These are phyloP conservation scores for Diddensiella santjacobensis DNA, from an alignment of 805 yeast species.

Conservation along the genomic window DNA sequence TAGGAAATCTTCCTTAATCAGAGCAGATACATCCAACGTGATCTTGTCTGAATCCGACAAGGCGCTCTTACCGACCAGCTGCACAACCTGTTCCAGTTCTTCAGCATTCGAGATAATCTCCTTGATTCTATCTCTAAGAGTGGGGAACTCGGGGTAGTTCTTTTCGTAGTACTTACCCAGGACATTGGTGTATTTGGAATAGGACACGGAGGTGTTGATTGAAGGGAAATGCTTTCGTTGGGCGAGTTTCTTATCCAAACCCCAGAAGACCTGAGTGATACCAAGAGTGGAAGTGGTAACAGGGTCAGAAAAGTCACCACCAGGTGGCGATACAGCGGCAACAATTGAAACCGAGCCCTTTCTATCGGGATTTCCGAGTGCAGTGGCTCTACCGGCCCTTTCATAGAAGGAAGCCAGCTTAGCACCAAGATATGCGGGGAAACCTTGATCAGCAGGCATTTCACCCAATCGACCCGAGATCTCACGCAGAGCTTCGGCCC, in stretches of 20 bases:
- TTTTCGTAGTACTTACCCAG: conserved; percentile 80
- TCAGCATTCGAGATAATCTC: conserved; percentile 96
- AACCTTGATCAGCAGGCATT: conserved; percentile 99
- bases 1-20: conserved; percentile 95
- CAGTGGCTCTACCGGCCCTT: conserved; percentile 96
- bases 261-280: conserved; percentile 99
- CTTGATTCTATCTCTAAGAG: conserved; percentile 83
- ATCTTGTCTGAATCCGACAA: conserved; percentile 95
- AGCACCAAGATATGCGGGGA: conserved; percentile 99
- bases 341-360: conserved; percentile 97
- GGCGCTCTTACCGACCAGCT: conserved; percentile 97
- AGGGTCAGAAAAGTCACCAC: conserved; percentile 99
- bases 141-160: conserved; percentile 87
- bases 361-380: conserved; percentile 95
- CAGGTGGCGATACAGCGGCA: conserved; percentile 99
- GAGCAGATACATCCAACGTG: conserved; percentile 84
- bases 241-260: conserved; percentile 96
- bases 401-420: conserved; percentile 98
- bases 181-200: conserved; percentile 91
- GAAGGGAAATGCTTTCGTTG: conserved; percentile 99
- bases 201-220: conserved; percentile 91
- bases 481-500: conserved; percentile 99
- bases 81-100: conserved; percentile 98
- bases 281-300: conserved; percentile 98
- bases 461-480: conserved; percentile 99